These are phyloP conservation scores for Geranium incanum DNA, from an alignment of 441 rosid genomes.

Conservation along the genomic window DNA sequence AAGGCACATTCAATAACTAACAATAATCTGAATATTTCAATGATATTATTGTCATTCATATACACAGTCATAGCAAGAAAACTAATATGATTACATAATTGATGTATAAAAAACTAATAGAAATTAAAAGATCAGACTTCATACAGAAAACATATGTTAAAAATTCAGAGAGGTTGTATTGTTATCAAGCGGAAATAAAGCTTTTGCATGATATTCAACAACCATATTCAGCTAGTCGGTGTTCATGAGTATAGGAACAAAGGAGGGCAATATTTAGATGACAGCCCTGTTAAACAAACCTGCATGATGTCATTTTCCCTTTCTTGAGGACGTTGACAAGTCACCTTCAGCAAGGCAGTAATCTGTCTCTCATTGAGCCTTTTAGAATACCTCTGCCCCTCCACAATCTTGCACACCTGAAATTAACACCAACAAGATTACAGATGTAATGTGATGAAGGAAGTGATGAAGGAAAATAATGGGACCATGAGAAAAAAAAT, in stretches of 20 bases:
- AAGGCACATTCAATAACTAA: too few species aligned
- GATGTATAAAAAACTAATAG: too few species aligned
- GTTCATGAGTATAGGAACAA: background rate
- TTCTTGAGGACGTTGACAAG: conserved; percentile 95
- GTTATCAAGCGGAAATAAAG: background rate
- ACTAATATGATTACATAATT: too few species aligned
- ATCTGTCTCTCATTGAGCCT: conserved; percentile 88
- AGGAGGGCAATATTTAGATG: background rate
- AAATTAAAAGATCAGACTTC: too few species aligned
- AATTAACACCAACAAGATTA: conserved; percentile 18
- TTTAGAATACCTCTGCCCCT: conserved; percentile 88
- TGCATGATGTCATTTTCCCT: conserved; percentile 72
- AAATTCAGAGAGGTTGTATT: background rate
- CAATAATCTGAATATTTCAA: background rate
- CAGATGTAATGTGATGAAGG: background rate
- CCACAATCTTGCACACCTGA: conserved; percentile 95
- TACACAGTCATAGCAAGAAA: background rate
- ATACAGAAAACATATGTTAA: background rate
- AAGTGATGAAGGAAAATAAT: background rate
- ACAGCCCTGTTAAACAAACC: conserved; percentile 27
- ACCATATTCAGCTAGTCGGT: too few species aligned
- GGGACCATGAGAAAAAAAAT: background rate
- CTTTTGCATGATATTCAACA: too few species aligned
- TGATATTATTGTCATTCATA: too few species aligned
- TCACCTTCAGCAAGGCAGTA: conserved; percentile 74